Evolutionary conservation across 2,329 filamentous ascomycete genomes (phyloP), one percentile per base, ranked within the genome.

Genomic region (Bipolaris bicolor): DNA sequence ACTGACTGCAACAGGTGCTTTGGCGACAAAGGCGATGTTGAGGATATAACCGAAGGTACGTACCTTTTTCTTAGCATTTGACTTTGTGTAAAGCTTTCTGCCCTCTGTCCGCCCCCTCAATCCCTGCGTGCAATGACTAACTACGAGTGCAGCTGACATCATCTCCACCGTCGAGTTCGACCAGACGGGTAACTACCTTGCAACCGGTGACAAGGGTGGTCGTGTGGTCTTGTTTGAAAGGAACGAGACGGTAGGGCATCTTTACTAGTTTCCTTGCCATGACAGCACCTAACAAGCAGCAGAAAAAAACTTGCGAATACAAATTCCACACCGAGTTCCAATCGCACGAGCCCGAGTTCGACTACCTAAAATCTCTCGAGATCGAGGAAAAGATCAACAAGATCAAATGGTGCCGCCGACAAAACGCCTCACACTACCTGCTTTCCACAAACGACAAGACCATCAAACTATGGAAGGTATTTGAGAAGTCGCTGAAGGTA

Each of bases 361-460:
- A 99, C 79, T 99, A 99, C 78, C 87, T 99, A 66, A 99, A 99
- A 81, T 99, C 95, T 33, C 86, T 99, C 69, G 95, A 99, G 80
- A 99, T 99, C 75, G 95, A 99, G 84, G 95, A 99, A 81, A 99
- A 99, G 83, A 99, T 99, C 85, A 99, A 99, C 86, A 99, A 99
- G 84, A 99, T 99, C 82, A 99, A 98, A 80, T 99, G 95, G 95
- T 99, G 95, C 79, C 89, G 90, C 75, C 89, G 95, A 80, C 94
- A 98, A 80, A 99, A 99, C 83, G 91, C 94, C 61, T 98, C 95
- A 54, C 95, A 99, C 81, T 99, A 97, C 79, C 87, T 99, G 50
- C 87, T 99, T 55, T 98, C 95, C 41, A 99, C 95, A 70, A 99
- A 99, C 77, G 95, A 99, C 83, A 99, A 99, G 84, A 99, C 95